Base-by-base conservation (phyloP, 75 land plant genomes). In the Gnetum montanum region DNA sequence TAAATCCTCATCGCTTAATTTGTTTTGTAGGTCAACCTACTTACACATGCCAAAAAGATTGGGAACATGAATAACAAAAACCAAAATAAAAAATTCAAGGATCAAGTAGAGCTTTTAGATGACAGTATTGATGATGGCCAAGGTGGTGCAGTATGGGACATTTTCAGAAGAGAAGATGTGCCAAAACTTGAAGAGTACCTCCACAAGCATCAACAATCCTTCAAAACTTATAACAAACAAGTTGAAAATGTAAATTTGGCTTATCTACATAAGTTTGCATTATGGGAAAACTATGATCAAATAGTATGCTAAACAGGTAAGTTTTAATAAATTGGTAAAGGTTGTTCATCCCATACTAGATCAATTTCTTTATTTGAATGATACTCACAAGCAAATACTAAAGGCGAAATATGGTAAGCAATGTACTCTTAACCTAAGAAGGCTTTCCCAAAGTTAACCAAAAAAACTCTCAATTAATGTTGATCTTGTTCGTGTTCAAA, bases 121-220 rank as follows among this genome's bases (percentile, higher is more conserved):
- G n/a, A n/a, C n/a, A n/a, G n/a, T n/a, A 6, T 34, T 43, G 57
- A 68, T n/a, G n/a, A n/a, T n/a, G n/a, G n/a, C n/a, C n/a, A n/a
- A n/a, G 92, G 89, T 41, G 88, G 89, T 54, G 92, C 92, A 41
- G 52, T 87, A 27, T 87, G 92, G 92, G 92, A 87, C 60, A 87
- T 87, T 13, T 87, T 70, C 60, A 66, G 88, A 6, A 65, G 91
- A 47, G 66, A 86, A 65, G 91, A 86, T 70, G 84, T 83, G n/a
- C 88, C 84, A n/a, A 74, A 77, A 38, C 60, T 87, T 40, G 38
- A 48, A 23, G 76, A 64, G 7, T 87, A 80, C 57, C 49, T 87
- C 55, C 36, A 57, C 8, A 67, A 68, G 45, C 84, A 87, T 38
- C 48, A 59, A 68, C 69, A 63, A 15, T 88, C 83, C 60, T 87